Base-by-base conservation (phyloP, 768 basidiomycete genomes). In the Termitomyces sp. region DNA sequence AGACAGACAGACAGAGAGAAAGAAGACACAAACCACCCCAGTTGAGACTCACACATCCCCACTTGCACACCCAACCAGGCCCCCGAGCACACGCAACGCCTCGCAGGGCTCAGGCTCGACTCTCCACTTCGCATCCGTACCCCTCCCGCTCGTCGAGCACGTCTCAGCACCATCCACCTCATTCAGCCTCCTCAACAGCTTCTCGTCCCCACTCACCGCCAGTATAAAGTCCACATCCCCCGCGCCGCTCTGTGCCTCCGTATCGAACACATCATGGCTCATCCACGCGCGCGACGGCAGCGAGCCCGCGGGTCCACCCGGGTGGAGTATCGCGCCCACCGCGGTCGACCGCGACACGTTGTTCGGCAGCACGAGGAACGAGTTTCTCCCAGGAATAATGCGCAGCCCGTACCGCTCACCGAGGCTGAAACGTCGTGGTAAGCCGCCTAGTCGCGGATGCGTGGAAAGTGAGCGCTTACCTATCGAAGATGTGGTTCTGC, bases 401-500 rank as follows among this genome's bases (percentile, higher is more conserved):
- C 91, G 85, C 9, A 94, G 73, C 1, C 88, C 87, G 66, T 89
- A 92, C 0, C 88, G 84, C 67, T 92, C 90, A 43, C 90, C 90
- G 35, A 92, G 83, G 63, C 87, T 88, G 35, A 46, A 9, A 36
- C 11, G 35, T 13, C 35, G 4, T 36, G 11, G 11, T 36, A 4
- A 36, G 35, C 13, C 11, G 14, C 14, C 11, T 2, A 1, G 2
- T 13, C 35, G 35, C 11, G 35, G 11, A 13, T 3, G 13, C 11
- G 13, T 35, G 11, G 3, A 11, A 36, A 30, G 6, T 30, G 30
- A 30, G 6, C 3, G 4, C 35, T 36, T 43, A 82, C 82, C 82
- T 83, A 68, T 92, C 92, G 66, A 91, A 93, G 61, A 93, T 90
- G 65, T 94, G 92, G 71, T 94, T 94, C 71, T 94, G 92, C 22